Evolutionary conservation across 2,329 filamentous ascomycete species (phyloP).

Genomic region (Penicillium brasilianum): DNA sequence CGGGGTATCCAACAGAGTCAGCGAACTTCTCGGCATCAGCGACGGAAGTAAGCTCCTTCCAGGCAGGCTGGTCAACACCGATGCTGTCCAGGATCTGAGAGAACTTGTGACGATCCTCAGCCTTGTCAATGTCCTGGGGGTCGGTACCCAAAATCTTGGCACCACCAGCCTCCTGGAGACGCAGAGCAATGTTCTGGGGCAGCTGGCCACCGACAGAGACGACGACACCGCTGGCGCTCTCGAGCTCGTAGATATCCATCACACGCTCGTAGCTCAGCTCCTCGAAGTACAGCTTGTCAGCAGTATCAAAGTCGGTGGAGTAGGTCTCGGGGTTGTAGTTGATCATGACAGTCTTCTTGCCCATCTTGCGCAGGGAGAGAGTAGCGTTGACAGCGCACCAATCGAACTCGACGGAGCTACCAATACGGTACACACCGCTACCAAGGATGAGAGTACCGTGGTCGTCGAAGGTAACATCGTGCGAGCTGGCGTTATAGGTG

Average conservation of each 20-base stretch:
- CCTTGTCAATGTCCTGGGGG: conserved; percentile 94
- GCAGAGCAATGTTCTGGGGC: conserved; percentile 95
- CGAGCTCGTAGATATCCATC: conserved; percentile 98
- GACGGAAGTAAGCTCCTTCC: conserved; percentile 95
- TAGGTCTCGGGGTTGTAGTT: conserved; percentile 88
- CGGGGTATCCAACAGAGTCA: conserved; percentile 84
- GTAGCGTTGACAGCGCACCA: conserved; percentile 96
- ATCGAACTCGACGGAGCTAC: conserved; percentile 97
- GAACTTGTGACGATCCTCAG: conserved; percentile 98
- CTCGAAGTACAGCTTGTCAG: conserved; percentile 94
- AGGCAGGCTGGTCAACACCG: conserved; percentile 93
- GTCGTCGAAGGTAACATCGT: conserved; percentile 93
- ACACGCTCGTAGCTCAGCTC: conserved; percentile 96
- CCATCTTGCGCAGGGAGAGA: conserved; percentile 79
- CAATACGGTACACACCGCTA: conserved; percentile 95
- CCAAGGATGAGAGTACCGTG: conserved; percentile 88
- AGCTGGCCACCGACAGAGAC: conserved; percentile 96
- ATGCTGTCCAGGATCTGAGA: conserved; percentile 96
- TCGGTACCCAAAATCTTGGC: conserved; percentile 92
- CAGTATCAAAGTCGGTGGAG: conserved; percentile 82
- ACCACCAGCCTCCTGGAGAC: conserved; percentile 86
- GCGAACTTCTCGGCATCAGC: conserved; percentile 87
- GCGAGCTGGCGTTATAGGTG: conserved; percentile 92
- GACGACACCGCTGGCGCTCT: conserved; percentile 82
- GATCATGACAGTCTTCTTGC: conserved; percentile 98